phyloP scores from a whole-genome alignment of 2,329 filamentous ascomycete genomes.

The Fusarium algeriense region DNA sequence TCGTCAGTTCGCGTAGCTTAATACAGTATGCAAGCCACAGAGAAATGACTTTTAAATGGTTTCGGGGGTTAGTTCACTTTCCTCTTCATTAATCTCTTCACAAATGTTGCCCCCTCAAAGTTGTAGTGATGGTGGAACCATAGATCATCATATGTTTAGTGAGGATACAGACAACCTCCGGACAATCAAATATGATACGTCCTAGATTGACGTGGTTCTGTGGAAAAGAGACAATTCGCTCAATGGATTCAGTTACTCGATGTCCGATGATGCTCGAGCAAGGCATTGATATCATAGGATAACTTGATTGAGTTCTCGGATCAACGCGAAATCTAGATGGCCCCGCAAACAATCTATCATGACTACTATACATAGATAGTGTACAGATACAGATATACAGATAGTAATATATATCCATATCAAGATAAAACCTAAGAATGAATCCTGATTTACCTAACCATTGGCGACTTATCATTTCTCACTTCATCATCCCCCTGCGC shows the following conservation, averaged over 20 bases:
- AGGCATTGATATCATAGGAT: background rate
- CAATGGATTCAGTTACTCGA: background rate
- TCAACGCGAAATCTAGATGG: slow-evolving; percentile 5
- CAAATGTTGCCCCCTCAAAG: slow-evolving; percentile 1
- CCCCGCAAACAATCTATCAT: background rate
- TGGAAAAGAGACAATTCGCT: background rate
- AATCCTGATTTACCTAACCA: slow-evolving; percentile 16
- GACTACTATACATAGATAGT: no score
- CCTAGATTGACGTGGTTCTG: background rate
- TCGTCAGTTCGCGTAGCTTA: background rate
- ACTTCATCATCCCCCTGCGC: slow-evolving; percentile 19
- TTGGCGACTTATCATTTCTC: slow-evolving; percentile 15
- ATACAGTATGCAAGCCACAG: slow-evolving; percentile 22
- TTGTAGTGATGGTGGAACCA: slow-evolving; percentile 21
- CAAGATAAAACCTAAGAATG: slow-evolving; percentile 13
- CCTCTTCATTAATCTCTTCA: background rate
- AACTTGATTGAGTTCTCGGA: background rate
- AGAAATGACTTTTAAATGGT: background rate
- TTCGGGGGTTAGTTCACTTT: background rate
- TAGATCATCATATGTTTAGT: slow-evolving; percentile 2
- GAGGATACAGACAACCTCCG: background rate
- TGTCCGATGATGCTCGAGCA: background rate
- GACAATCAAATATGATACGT: background rate
- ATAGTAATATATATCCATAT: background rate
- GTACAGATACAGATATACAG: background rate